Conservation (phyloP, 1,139 yeast species). For the Pichia sp. region DNA sequence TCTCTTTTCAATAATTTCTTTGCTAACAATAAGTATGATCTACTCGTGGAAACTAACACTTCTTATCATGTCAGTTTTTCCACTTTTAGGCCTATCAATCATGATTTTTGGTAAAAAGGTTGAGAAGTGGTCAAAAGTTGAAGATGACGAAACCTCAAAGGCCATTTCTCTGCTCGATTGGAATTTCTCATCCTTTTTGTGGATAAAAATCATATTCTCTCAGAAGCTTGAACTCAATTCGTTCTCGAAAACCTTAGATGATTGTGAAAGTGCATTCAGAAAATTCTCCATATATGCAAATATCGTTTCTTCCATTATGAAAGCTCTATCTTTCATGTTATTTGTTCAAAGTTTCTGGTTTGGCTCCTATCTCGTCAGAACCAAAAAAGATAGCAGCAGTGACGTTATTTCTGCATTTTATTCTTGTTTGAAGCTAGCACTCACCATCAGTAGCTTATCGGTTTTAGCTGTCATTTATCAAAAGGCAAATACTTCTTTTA, state of each 20-base stretch:
- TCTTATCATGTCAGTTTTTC: constrained; percentile 66
- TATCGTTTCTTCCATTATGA: constrained; percentile 54
- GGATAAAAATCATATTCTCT: constrained; percentile 62
- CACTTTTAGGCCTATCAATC: constrained; percentile 54
- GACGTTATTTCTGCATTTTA: constrained; percentile 79
- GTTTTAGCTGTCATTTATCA: constrained; percentile 53
- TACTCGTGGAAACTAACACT: constrained; percentile 84
- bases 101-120: constrained; percentile 49
- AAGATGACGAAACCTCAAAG: constrained; percentile 51
- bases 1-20: constrained; percentile 47
- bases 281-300: constrained; percentile 47
- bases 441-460: constrained; percentile 49
- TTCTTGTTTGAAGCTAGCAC: constrained; percentile 68
- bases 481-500: constrained; percentile 60
- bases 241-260: constrained; percentile 39
- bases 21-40: constrained; percentile 63
- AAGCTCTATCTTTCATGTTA: constrained; percentile 59
- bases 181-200: constrained; percentile 55
- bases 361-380: constrained; percentile 63
- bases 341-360: constrained; percentile 93
- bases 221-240: constrained; percentile 46
- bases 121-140: constrained; percentile 46
- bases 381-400: constrained; percentile 48
- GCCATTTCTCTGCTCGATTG: constrained; percentile 67
- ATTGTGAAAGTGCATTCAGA: constrained; percentile 47